Evolutionary conservation across 306 rosid genomes (phyloP).

Genomic region (Gleditsia sinensis): DNA sequence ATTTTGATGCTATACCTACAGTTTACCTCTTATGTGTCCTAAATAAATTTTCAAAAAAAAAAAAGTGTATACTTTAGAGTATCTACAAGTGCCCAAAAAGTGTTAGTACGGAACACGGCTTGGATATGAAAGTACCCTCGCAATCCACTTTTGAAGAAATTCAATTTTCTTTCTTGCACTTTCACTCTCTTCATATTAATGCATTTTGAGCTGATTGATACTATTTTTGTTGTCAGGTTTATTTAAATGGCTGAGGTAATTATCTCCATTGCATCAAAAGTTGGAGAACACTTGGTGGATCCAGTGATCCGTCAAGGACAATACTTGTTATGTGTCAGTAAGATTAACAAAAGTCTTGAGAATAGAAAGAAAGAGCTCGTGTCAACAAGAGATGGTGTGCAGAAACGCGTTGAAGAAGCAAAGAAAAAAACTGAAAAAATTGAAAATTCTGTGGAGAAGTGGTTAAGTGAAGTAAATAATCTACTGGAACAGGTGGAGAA

Average conservation of each 20-base stretch:
- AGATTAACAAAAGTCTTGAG: neutral
- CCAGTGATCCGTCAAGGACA: neutral
- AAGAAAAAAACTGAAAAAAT: neutral
- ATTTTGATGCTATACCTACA: no score
- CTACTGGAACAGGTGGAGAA: neutral
- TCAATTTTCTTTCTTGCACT: no score
- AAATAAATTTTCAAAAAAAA: no score
- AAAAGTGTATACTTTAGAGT: no score
- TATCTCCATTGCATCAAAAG: neutral
- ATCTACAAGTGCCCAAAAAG: no score
- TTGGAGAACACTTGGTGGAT: neutral
- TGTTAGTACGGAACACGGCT: no score
- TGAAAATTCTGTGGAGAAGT: neutral
- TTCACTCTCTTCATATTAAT: no score
- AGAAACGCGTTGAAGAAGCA: neutral
- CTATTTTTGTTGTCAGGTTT: neutral
- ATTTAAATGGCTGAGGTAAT: neutral
- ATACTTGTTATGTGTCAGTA: neutral
- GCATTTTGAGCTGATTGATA: no score
- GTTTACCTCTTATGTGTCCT: no score
- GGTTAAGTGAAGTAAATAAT: neutral
- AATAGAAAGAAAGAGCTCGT: neutral
- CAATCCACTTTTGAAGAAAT: no score
- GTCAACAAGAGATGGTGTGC: neutral
- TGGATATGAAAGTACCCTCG: no score